phyloP scores from a whole-genome alignment of 1,139 yeast species.

The Insectozyma bohioensis region DNA sequence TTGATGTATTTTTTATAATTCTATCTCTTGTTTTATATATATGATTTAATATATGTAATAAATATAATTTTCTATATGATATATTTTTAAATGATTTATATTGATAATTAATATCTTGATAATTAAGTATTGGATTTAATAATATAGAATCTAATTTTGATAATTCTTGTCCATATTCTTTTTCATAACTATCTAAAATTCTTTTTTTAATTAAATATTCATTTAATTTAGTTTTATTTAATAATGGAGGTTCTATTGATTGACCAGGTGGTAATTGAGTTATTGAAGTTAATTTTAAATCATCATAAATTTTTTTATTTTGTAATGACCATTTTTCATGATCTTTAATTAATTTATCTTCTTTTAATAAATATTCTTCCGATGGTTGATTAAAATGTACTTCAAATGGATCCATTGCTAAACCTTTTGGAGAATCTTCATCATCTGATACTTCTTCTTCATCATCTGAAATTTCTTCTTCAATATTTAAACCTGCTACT shows the following conservation, averaged over 20 bases:
- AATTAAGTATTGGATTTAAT: constrained; percentile 65
- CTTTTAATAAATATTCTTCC: constrained; percentile 43
- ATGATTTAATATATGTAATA: constrained; percentile 78
- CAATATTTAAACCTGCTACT: constrained; percentile 14
- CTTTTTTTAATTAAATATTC: constrained; percentile 30
- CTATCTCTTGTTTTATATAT: constrained; percentile 82
- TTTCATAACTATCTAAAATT: constrained; percentile 26
- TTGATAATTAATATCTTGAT: constrained; percentile 71
- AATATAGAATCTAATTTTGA: constrained; percentile 26
- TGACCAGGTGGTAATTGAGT: constrained; percentile 33
- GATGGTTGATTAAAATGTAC: constrained; percentile 62
- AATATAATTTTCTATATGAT: constrained; percentile 62
- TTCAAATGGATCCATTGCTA: constrained; percentile 64
- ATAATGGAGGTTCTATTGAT: constrained; percentile 14
- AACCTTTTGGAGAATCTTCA: constrained; percentile 21
- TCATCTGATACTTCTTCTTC: constrained; percentile 36
- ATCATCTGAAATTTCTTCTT: constrained; percentile 26
- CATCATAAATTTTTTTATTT: constrained; percentile 17
- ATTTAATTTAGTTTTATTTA: constrained; percentile 10
- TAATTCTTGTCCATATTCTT: constrained; percentile 17
- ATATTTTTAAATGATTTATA: constrained; percentile 40
- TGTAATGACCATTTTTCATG: constrained; percentile 28
- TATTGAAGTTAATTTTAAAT: constrained; percentile 22
- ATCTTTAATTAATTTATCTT: constrained; percentile 20
- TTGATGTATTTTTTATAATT: constrained; percentile 70